Evolutionary conservation across 2,329 filamentous ascomycete species (phyloP), one percentile per base, ranked within the genome.

Genomic region (Pseudogymnoascus sp.): DNA sequence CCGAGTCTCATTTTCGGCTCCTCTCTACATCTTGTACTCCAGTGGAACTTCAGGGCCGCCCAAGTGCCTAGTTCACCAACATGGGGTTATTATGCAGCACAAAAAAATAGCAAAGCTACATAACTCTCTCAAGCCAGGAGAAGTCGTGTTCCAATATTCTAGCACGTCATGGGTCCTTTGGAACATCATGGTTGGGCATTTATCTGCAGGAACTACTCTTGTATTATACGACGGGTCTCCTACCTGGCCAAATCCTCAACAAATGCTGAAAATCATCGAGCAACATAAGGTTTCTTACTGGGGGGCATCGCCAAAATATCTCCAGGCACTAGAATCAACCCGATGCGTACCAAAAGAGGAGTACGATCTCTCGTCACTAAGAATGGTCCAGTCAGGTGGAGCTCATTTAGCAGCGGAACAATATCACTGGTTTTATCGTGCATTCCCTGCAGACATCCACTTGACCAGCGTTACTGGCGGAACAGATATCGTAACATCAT

Each of bases 111-210:
- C 75, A 3, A 67, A 73, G 21, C 71, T 80, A 0, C 78, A 80
- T 69, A 79, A 79, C 69, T 75, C 74, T 5, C 72, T 79, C 8
- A 73, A 72, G 1, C 69, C 74, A 0, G 63, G 70, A 8, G 75
- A 77, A 49, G 70, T 77, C 6, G 75, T 80, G 25, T 74, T 80
- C 63, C 78, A 80, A 64, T 80, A 79, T 68, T 76, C 74, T 4
- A 77, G 73, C 46, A 80, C 78, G 1, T 77, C 76, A 5, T 80
- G 78, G 78, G 75, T 79, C 1, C 72, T 80, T n/a, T 79, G 75
- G 70, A 77, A 78, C 66, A 74, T 77, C 43, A 77, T 78, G 75
- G 73, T 76, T 62, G 75, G 75, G 28, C 74, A 78, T 65, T 70
- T 78, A n/a, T 72, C 74, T 11, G 73, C 73, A 28, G 77, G 77